phyloP scores from a whole-genome alignment of 2,329 filamentous ascomycete genomes.

The Neonectria faginata region DNA sequence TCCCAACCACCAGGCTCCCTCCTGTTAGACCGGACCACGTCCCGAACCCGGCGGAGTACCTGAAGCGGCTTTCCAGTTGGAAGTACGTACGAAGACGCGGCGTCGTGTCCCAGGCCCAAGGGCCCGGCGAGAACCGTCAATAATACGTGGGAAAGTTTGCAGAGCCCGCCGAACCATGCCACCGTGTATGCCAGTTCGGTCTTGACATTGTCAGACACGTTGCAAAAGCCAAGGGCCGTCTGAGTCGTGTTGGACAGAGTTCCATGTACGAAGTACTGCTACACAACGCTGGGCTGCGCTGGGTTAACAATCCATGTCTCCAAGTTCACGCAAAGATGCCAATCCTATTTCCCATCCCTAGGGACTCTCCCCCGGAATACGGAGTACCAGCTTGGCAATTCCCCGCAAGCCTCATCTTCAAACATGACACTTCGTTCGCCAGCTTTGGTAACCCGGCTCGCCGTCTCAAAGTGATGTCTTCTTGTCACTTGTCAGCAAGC shows the following conservation, averaged over 20 bases:
- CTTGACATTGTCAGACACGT: neutral
- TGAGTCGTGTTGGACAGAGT: conserved; percentile 5
- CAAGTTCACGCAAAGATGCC: neutral
- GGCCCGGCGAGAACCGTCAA: conserved; percentile 14
- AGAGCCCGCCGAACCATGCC: conserved; percentile 2
- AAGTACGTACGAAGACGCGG: neutral
- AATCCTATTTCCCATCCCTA: neutral
- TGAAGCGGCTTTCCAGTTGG: conserved; percentile 3
- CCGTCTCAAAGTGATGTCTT: neutral
- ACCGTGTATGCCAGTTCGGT: conserved; percentile 11
- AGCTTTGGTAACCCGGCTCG: conserved; percentile 10
- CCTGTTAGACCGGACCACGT: neutral
- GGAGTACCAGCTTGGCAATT: conserved; percentile 4
- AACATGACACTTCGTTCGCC: conserved; percentile 14
- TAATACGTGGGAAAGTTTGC: conserved; percentile 1
- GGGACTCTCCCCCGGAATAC: neutral
- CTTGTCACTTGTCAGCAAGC: conserved; percentile 1
- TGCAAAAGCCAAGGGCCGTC: neutral
- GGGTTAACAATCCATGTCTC: neutral
- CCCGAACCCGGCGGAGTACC: neutral
- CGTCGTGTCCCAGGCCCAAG: conserved; percentile 16
- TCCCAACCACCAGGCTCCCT: neutral
- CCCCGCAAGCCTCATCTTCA: conserved; percentile 12
- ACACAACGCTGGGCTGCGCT: neutral
- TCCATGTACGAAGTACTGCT: neutral